phyloP scores from a whole-genome alignment of 2,329 filamentous ascomycete species.

The Xylariomycetidae sp. region DNA sequence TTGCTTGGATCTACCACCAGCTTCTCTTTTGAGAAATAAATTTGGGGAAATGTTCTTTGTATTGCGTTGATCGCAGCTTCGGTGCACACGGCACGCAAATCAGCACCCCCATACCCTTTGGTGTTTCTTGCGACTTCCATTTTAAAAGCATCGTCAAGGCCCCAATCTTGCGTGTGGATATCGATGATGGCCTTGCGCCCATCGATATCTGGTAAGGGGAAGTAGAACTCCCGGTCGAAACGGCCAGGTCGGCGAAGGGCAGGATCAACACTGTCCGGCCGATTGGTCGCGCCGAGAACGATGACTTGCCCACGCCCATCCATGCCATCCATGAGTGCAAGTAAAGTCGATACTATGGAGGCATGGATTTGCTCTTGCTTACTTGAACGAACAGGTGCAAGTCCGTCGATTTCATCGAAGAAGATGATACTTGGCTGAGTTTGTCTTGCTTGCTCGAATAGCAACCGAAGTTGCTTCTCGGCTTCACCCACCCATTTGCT shows the following conservation, averaged over 20 bases:
- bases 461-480: constrained; percentile 84
- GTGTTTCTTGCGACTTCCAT: constrained; percentile 79
- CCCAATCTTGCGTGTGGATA: constrained; percentile 94
- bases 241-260: constrained; percentile 90
- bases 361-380: constrained; percentile 99
- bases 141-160: constrained; percentile 75
- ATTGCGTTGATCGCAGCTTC: constrained; percentile 95
- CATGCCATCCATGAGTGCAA: constrained; percentile 96
- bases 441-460: constrained; percentile 93
- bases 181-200: constrained; percentile 83
- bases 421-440: constrained; percentile 99
- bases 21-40: constrained; percentile 87
- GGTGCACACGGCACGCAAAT: constrained; percentile 88
- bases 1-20: constrained; percentile 79
- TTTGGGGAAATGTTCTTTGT: constrained; percentile 92
- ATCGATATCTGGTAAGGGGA: constrained; percentile 79
- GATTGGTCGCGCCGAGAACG: constrained; percentile 97
- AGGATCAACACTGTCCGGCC: constrained; percentile 93
- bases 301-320: constrained; percentile 97
- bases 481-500: constrained; percentile 99
- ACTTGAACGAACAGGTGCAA: constrained; percentile 92
- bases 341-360: constrained; percentile 90
- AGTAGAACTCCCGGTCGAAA: constrained; percentile 98
- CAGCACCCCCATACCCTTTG: constrained; percentile 95
- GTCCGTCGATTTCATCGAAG: constrained; percentile 96